phyloP scores from a whole-genome alignment of 352 stramenopile species.

The Phytopythium delawarense region DNA sequence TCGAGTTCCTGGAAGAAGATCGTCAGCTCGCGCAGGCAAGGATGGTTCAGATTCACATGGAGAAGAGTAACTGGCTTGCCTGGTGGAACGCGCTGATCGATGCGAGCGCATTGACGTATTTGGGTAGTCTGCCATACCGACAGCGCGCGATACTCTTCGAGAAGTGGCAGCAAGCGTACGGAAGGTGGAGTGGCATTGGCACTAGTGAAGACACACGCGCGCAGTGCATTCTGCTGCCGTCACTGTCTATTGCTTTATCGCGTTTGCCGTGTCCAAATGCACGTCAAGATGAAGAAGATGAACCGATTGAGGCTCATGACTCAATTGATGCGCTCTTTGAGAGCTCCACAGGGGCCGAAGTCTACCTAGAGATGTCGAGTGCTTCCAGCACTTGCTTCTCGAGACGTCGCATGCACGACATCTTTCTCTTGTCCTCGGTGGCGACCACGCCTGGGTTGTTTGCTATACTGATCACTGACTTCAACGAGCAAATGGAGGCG shows the following conservation, averaged over 20 bases:
- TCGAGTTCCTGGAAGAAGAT: slow-evolving; percentile 39
- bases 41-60: slow-evolving; percentile 11
- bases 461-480: slow-evolving; percentile 42
- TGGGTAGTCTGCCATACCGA: slow-evolving; percentile 8
- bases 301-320: background rate
- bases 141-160: background rate
- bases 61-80: slow-evolving; percentile 20
- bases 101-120: slow-evolving; percentile 39
- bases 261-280: background rate
- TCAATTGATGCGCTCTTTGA: background rate
- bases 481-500: slow-evolving; percentile 31
- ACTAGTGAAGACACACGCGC: background rate
- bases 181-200: background rate
- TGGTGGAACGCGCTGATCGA: slow-evolving; percentile 56
- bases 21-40: slow-evolving; percentile 17
- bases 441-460: slow-evolving; percentile 19
- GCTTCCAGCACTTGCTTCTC: slow-evolving; percentile 35
- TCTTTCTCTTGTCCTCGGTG: slow-evolving; percentile 28
- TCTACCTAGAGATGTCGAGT: background rate
- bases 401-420: slow-evolving; percentile 34
- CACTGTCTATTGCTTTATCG: background rate
- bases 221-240: background rate
- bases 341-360: too few relatives aligned
- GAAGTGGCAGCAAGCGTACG: background rate
- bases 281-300: background rate